phyloP scores from a whole-genome alignment of 768 basidiomycete species.

The Cubamyces lactineus region DNA sequence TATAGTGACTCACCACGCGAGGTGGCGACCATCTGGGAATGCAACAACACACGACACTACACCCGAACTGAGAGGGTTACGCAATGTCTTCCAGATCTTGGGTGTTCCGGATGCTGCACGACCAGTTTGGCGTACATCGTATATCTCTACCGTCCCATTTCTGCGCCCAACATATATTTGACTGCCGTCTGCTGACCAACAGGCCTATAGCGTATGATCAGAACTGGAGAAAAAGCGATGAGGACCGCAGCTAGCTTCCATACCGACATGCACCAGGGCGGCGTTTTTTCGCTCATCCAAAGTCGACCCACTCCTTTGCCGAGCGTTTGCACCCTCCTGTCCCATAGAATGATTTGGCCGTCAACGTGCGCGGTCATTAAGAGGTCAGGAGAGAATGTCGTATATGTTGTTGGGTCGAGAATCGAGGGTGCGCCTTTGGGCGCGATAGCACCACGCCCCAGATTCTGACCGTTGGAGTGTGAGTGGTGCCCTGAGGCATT shows the following conservation, averaged over 20 bases:
- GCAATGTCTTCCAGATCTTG: constrained; percentile 76
- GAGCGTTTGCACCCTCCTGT: constrained; percentile 67
- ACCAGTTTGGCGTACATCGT: constrained; percentile 89
- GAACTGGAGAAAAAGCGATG: not conserved
- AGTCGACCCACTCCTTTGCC: constrained; percentile 80
- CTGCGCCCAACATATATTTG: constrained; percentile 91
- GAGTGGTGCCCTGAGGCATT: constrained; percentile 6
- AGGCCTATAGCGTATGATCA: constrained; percentile 61
- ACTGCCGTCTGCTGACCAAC: constrained; percentile 88
- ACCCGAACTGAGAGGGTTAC: constrained; percentile 87
- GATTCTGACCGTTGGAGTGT: constrained; percentile 16
- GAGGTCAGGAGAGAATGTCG: constrained; percentile 76
- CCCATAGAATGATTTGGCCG: constrained; percentile 92
- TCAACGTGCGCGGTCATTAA: constrained; percentile 90
- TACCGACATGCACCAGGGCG: constrained; percentile 96
- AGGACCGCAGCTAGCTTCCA: constrained; percentile 32
- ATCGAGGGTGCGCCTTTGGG: constrained; percentile 81
- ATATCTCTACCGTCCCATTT: constrained; percentile 89
- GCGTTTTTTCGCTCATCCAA: constrained; percentile 89
- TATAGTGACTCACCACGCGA: constrained; percentile 71
- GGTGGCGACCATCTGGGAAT: constrained; percentile 90
- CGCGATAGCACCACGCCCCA: constrained; percentile 24
- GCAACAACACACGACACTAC: constrained; percentile 90
- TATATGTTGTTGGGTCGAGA: constrained; percentile 61
- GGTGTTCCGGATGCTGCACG: constrained; percentile 66